phyloP scores from a whole-genome alignment of 2,329 filamentous ascomycete genomes.

The Botrytis pseudocinerea region DNA sequence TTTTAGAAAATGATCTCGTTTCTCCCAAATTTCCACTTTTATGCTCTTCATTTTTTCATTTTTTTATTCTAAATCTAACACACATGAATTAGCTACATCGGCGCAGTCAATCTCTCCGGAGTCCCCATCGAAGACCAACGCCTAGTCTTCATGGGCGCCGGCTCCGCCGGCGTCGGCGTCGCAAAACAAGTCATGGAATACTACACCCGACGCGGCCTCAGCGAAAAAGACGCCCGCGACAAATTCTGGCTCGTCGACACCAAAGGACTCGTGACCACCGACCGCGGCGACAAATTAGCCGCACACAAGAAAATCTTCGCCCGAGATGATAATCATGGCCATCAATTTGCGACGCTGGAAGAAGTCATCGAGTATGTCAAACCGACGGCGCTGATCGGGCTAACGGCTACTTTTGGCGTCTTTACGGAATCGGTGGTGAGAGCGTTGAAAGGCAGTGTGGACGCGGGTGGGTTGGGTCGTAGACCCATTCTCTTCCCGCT shows the following conservation, averaged over 20 bases:
- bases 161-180: conserved; percentile 93
- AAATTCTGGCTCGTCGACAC: conserved; percentile 99
- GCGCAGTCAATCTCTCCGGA: conserved; percentile 78
- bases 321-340: conserved; percentile 62
- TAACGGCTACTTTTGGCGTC: conserved; percentile 90
- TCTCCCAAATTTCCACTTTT: no score
- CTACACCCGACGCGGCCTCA: conserved; percentile 89
- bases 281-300: conserved; percentile 90
- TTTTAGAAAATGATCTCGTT: no score
- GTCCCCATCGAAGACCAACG: conserved; percentile 87
- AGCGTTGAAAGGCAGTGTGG: conserved; percentile 64
- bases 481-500: conserved; percentile 93
- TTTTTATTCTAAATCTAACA: no score
- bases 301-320: conserved; percentile 82
- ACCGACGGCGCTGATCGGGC: conserved; percentile 89
- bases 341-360: conserved; percentile 76
- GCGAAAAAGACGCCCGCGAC: conserved; percentile 79
- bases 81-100: conserved; percentile 51
- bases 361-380: conserved; percentile 94
- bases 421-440: conserved; percentile 87
- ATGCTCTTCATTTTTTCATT: no score
- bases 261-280: conserved; percentile 88
- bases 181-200: conserved; percentile 97
- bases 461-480: conserved; percentile 66
- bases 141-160: conserved; percentile 93